Evolutionary conservation across 2,329 filamentous ascomycete genomes (phyloP).

Genomic region (Trichophaea hybrida): DNA sequence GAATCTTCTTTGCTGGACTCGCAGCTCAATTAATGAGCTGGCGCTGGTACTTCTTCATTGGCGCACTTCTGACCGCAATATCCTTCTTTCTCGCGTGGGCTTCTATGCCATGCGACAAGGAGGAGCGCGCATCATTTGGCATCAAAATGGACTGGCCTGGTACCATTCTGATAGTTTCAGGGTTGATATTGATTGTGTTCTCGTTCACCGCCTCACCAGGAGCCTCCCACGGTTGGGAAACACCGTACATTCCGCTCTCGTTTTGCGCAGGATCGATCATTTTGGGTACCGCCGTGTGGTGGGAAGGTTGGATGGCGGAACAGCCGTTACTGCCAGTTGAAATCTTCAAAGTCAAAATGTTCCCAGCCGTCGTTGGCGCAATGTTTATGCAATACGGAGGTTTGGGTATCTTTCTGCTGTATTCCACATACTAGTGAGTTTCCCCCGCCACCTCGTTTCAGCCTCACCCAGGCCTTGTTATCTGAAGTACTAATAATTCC

Average conservation of each 20-base stretch:
- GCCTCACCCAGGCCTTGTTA: neutral
- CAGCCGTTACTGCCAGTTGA: slow-evolving; percentile 56
- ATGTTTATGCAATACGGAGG: slow-evolving; percentile 48
- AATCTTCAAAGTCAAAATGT: slow-evolving; percentile 47
- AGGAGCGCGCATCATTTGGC: slow-evolving; percentile 30
- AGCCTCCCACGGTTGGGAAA: slow-evolving; percentile 55
- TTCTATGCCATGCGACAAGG: slow-evolving; percentile 38
- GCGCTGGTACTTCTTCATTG: slow-evolving; percentile 57
- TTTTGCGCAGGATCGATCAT: slow-evolving; percentile 49
- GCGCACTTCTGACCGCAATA: slow-evolving; percentile 39
- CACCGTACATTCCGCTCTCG: slow-evolving; percentile 54
- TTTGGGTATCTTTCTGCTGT: slow-evolving; percentile 54
- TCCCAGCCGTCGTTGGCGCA: slow-evolving; percentile 18
- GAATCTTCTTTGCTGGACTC: slow-evolving; percentile 51
- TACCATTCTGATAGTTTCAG: slow-evolving; percentile 45
- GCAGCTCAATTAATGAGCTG: slow-evolving; percentile 42
- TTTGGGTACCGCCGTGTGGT: slow-evolving; percentile 47
- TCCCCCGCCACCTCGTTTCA: neutral
- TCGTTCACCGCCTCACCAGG: slow-evolving; percentile 60
- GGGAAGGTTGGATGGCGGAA: slow-evolving; percentile 55
- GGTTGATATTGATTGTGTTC: slow-evolving; percentile 56
- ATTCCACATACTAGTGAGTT: slow-evolving; percentile 51
- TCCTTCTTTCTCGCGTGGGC: slow-evolving; percentile 36
- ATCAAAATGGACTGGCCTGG: slow-evolving; percentile 58
- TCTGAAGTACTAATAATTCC: neutral